Evolutionary conservation across 202 grass and related monocot genomes (phyloP).

Genomic region (Eragrostis tef): DNA sequence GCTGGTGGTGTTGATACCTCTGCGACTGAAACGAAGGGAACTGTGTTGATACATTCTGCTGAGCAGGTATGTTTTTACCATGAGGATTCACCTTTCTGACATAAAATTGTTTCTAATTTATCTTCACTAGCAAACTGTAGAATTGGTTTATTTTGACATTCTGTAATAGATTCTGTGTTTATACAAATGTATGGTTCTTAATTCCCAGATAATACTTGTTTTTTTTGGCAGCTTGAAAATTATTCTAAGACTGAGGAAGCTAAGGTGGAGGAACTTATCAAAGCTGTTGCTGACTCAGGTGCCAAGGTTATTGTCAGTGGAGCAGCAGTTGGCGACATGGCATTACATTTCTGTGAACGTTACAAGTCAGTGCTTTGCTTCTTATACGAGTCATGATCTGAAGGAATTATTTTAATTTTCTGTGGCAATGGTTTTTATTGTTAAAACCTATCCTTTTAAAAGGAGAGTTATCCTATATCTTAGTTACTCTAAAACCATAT

Average conservation of each 20-base stretch:
- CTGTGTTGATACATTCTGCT: conserved; percentile 88
- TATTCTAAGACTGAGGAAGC: conserved; percentile 96
- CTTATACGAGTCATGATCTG: conserved; percentile 25
- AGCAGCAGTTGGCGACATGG: conserved; percentile 97
- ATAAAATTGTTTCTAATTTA: conserved; percentile 10
- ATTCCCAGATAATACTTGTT: not conserved
- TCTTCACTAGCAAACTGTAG: not conserved
- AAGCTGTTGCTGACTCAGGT: conserved; percentile 89
- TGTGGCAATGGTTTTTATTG: not conserved
- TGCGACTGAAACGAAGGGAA: conserved; percentile 99
- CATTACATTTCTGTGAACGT: conserved; percentile 96
- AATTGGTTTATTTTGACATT: not conserved
- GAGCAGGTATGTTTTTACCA: conserved; percentile 64
- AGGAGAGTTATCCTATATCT: not conserved
- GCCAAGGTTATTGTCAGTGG: conserved; percentile 94
- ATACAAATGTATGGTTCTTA: not conserved
- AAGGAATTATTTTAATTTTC: conserved; percentile 29
- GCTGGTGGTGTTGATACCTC: conserved; percentile 94
- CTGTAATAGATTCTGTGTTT: not conserved
- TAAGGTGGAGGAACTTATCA: conserved; percentile 96
- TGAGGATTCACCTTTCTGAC: not conserved
- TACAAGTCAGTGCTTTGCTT: conserved; percentile 72
- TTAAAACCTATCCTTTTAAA: not conserved
- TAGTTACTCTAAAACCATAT: not conserved
- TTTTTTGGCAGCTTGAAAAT: conserved; percentile 77